Conservation (phyloP, 1,284 basidiomycete species). For the Leccinum cinnamomeum region DNA sequence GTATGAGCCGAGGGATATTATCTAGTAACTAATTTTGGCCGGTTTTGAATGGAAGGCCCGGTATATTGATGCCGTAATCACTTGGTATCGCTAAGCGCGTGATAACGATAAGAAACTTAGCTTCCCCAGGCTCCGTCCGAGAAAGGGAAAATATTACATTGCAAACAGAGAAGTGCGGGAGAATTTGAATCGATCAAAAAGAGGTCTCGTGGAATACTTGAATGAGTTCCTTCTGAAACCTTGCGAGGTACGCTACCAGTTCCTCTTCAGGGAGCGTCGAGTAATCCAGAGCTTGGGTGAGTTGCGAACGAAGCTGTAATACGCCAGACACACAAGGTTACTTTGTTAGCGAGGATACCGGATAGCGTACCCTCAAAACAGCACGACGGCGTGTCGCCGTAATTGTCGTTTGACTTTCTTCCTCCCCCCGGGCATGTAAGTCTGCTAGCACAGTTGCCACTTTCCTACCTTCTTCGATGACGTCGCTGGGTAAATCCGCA, state of each 20-base stretch:
- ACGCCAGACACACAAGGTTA: neutral
- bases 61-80: constrained; percentile 14
- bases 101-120: constrained; percentile 13
- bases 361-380: constrained; percentile 56
- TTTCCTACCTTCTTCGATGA: constrained; percentile 59
- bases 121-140: neutral
- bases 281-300: constrained; percentile 66
- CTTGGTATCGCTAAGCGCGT: neutral
- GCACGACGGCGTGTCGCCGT: constrained; percentile 64
- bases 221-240: constrained; percentile 69
- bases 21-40: neutral
- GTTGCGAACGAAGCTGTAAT: constrained; percentile 66
- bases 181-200: constrained; percentile 13
- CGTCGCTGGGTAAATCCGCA: constrained; percentile 74
- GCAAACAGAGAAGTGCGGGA: constrained; percentile 7
- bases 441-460: constrained; percentile 62
- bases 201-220: constrained; percentile 47
- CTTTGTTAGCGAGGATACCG: neutral
- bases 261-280: constrained; percentile 69
- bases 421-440: constrained; percentile 57
- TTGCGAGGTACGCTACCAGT: constrained; percentile 58
- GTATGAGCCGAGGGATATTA: constrained; percentile 1
- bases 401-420: constrained; percentile 59
- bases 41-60: neutral
- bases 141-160: constrained; percentile 1